Base-by-base conservation (phyloP, 192 early-diverging fungal genomes). In the Coemansia sp. region DNA sequence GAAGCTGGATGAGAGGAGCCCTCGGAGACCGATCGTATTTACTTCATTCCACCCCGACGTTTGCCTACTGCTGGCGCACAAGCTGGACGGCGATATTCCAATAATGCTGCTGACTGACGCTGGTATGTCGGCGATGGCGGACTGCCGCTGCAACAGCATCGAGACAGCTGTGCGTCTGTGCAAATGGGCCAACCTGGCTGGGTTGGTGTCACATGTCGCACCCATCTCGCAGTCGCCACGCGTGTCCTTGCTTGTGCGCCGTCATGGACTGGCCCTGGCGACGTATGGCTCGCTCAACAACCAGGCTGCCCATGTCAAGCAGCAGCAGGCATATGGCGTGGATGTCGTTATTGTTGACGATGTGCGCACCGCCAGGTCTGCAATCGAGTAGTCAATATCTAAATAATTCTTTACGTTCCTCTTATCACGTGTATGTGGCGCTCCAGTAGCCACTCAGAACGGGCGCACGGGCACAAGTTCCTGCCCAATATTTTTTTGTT, bases 41-140 rank as follows among this genome's bases (percentile, higher is more conserved):
- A 94, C 94, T 0, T 89, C 90, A 15, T 98, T 98, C 70, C 91
- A 95, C 67, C 91, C 95, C 0, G 93, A 96, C 59, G 84, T 89
- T 53, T 93, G 90, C 62, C 71, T 92, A 41, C 70, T 94, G 67
- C 77, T 95, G 12, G 90, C 88, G 32, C 77, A 91, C 68, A 98
- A 98, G 79, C 88, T 94, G 59, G 87, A 86, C 42, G 86, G 85
- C 55, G 67, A 68, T 48, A 91, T 91, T 63, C 93, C 93, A 1
- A 87, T 95, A n/a, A 91, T 95, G 68, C 91, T 95, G 75, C 81
- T 98, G 58, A 93, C 94, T 0, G 90, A 93, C 54, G 92, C 85
- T 27, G 93, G 93, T 24, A 86, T 85, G 22, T 67, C 82, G 2
- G 77, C 68, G 7, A 87, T 91, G 75, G 88, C 85, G 3, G 94